Evolutionary conservation across 106 monocot genomes (phyloP).

Genomic region (Dioscorea zingiberensis): DNA sequence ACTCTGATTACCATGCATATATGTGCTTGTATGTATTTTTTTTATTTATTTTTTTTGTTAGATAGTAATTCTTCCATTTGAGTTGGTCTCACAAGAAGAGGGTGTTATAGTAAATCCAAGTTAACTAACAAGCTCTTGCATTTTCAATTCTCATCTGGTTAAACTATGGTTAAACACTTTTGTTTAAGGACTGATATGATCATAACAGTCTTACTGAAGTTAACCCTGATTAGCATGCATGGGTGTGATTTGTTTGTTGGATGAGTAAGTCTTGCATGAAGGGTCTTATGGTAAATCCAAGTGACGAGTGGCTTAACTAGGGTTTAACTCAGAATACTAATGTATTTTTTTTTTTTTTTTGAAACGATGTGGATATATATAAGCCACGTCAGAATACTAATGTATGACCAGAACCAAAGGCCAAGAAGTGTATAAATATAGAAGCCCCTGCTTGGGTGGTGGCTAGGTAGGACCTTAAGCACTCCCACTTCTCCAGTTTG

Average conservation of each 20-base stretch:
- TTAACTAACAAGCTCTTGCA: neutral
- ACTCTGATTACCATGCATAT: neutral
- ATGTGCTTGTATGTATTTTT: neutral
- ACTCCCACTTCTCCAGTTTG: neutral
- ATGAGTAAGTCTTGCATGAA: neutral
- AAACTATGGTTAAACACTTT: neutral
- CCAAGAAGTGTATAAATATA: slow-evolving; percentile 25
- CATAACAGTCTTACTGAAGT: no score
- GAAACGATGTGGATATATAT: no score
- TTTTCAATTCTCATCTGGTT: neutral
- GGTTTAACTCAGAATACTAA: neutral
- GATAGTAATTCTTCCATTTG: no score
- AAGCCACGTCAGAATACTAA: no score
- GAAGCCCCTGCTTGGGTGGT: slow-evolving; percentile 11
- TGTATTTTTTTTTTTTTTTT: no score
- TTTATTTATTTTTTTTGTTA: no score
- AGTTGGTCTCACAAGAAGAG: no score
- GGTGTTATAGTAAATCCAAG: neutral
- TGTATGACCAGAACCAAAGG: slow-evolving; percentile 2
- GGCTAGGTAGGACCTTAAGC: neutral
- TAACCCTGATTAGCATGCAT: no score
- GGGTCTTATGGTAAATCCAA: neutral
- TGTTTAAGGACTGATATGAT: no score
- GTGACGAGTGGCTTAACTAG: neutral
- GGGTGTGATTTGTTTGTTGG: no score